These are phyloP conservation scores for Beauveria sp. DNA, from an alignment of 2,329 filamentous ascomycete species.

Conservation along the genomic window DNA sequence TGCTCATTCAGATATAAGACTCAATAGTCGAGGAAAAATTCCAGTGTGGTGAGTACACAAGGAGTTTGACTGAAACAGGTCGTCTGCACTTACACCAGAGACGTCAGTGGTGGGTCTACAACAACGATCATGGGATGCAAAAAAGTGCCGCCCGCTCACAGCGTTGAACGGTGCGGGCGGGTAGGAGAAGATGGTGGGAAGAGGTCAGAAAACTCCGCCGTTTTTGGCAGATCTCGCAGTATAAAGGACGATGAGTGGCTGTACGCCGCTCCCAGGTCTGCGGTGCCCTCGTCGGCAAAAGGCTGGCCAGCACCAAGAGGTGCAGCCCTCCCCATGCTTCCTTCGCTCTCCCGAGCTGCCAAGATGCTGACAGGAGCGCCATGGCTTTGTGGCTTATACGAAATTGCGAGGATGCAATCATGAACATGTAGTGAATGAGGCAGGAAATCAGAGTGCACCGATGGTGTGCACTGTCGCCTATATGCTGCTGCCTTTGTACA, in stretches of 20 bases:
- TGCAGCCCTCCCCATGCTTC: neutral
- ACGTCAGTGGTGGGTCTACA: constrained; percentile 3
- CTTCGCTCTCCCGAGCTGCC: neutral
- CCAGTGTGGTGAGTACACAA: neutral
- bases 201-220: neutral
- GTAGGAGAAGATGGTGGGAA: neutral
- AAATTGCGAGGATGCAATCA: neutral
- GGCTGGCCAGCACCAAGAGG: neutral
- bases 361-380: neutral
- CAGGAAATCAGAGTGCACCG: neutral
- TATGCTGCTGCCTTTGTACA: neutral
- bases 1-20: neutral
- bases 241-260: constrained; percentile 2
- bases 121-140: constrained; percentile 3
- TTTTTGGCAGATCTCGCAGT: neutral
- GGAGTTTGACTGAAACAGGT: neutral
- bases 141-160: neutral
- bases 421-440: neutral
- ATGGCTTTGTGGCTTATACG: constrained; percentile 6
- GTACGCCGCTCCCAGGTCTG: neutral
- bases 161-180: neutral
- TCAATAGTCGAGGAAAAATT: neutral
- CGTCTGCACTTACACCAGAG: constrained; percentile 3
- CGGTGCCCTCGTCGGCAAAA: neutral
- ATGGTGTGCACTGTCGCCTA: neutral